Conservation (phyloP, 495 filamentous ascomycete species). For the Aspergillus bertholletiae region DNA sequence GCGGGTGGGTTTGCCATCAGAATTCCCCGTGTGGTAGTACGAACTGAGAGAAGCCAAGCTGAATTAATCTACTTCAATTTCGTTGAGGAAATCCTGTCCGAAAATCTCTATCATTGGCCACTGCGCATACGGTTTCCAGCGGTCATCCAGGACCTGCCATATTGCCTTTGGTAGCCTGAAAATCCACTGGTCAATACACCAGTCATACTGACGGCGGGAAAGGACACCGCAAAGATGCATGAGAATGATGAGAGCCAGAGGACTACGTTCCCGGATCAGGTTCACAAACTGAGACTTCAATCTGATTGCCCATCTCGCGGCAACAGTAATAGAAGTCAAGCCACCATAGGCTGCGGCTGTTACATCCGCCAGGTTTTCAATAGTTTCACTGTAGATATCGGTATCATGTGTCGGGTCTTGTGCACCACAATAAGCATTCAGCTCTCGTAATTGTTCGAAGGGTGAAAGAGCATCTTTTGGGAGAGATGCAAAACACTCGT, state of each 20-base stretch:
- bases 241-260: slow-evolving; percentile 51
- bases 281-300: slow-evolving; percentile 47
- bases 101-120: slow-evolving; percentile 35
- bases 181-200: slow-evolving; percentile 49
- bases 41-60: not conserved
- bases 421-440: slow-evolving; percentile 23
- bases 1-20: too few species aligned
- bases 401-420: slow-evolving; percentile 30
- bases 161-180: slow-evolving; percentile 30
- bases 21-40: too few species aligned
- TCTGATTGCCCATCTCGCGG: slow-evolving; percentile 46
- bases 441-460: slow-evolving; percentile 25
- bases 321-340: slow-evolving; percentile 23
- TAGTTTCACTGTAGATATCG: slow-evolving; percentile 28
- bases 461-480: slow-evolving; percentile 18
- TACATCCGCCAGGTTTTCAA: slow-evolving; percentile 32
- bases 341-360: slow-evolving; percentile 25
- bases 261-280: slow-evolving; percentile 46
- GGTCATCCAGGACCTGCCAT: slow-evolving; percentile 34
- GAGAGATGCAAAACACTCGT: slow-evolving; percentile 17
- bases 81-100: slow-evolving; percentile 19
- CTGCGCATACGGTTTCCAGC: slow-evolving; percentile 34
- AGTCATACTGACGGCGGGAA: slow-evolving; percentile 35
- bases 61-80: not conserved
- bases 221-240: slow-evolving; percentile 46